These are phyloP conservation scores for Fusarium sp. DNA, from an alignment of 2,329 filamentous ascomycete species.

Conservation along the genomic window DNA sequence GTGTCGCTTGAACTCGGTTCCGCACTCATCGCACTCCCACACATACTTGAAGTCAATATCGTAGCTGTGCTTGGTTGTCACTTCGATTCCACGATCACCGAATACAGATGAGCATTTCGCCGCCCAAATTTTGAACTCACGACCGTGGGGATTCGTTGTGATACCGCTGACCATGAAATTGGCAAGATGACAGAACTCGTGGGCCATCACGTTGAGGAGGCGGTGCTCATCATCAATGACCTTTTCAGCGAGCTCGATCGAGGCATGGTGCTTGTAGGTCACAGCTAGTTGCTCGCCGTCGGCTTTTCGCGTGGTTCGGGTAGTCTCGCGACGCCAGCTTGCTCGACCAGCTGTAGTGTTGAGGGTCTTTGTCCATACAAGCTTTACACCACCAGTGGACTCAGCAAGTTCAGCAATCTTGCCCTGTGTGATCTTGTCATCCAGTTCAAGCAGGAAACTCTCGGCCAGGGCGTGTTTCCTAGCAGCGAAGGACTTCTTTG, in stretches of 20 bases:
- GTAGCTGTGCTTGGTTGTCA: constrained; percentile 92
- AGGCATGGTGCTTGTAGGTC: constrained; percentile 70
- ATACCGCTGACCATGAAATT: constrained; percentile 89
- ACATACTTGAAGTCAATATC: constrained; percentile 92
- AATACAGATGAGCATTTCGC: constrained; percentile 67
- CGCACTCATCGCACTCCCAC: constrained; percentile 81
- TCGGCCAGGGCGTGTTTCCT: constrained; percentile 72
- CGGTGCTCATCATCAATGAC: constrained; percentile 82
- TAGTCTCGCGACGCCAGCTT: constrained; percentile 74
- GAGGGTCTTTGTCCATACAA: constrained; percentile 82
- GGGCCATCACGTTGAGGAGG: constrained; percentile 89
- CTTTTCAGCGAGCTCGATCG: constrained; percentile 89
- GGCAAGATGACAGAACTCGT: constrained; percentile 95
- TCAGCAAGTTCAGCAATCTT: constrained; percentile 68
- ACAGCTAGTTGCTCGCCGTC: constrained; percentile 44
- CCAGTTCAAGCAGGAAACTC: constrained; percentile 75
- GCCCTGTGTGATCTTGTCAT: constrained; percentile 70
- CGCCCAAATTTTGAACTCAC: constrained; percentile 84
- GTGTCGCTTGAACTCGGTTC: constrained; percentile 81
- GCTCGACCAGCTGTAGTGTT: constrained; percentile 83
- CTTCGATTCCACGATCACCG: constrained; percentile 71
- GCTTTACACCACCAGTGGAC: constrained; percentile 74
- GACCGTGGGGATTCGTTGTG: constrained; percentile 81
- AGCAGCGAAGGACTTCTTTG: constrained; percentile 71
- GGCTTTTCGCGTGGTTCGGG: constrained; percentile 50